A percentile compares a stretch with the other conserved stretches of the same genome.
phyloP scores from a whole-genome alignment of 768 basidiomycete species.

The Saitozyma podzolica region DNA sequence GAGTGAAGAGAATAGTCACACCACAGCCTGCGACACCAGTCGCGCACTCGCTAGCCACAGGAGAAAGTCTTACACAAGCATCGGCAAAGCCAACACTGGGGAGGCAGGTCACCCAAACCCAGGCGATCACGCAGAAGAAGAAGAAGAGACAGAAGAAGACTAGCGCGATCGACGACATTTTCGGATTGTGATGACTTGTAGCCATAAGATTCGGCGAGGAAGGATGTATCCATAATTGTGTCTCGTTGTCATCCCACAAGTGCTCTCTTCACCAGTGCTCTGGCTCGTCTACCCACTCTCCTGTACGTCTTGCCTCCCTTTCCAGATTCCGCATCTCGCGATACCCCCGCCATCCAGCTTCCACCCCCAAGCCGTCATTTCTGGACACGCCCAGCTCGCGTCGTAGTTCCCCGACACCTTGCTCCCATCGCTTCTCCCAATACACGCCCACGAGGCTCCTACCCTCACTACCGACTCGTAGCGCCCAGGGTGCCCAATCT shows the following conservation, averaged over 20 bases:
- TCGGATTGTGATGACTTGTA: constrained; percentile 13
- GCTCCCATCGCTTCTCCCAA: constrained; percentile 93
- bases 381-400: constrained; percentile 70
- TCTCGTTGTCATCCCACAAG: too few species aligned
- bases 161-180: constrained; percentile 31
- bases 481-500: constrained; percentile 91
- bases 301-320: constrained; percentile 55
- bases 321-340: constrained; percentile 67
- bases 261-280: constrained; percentile 14
- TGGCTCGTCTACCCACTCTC: constrained; percentile 49
- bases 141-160: constrained; percentile 9
- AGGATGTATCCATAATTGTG: too few species aligned
- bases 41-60: too few species aligned
- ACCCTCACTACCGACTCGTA: constrained; percentile 74
- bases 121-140: background rate
- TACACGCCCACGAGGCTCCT: constrained; percentile 82
- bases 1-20: background rate
- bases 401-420: constrained; percentile 77
- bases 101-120: background rate
- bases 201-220: background rate
- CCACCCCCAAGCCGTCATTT: constrained; percentile 65
- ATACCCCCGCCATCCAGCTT: constrained; percentile 66
- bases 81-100: too few species aligned
- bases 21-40: background rate
- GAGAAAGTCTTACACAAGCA: too few species aligned